Conservation (phyloP, 345 rosid genomes). For the Litchi chinensis region DNA sequence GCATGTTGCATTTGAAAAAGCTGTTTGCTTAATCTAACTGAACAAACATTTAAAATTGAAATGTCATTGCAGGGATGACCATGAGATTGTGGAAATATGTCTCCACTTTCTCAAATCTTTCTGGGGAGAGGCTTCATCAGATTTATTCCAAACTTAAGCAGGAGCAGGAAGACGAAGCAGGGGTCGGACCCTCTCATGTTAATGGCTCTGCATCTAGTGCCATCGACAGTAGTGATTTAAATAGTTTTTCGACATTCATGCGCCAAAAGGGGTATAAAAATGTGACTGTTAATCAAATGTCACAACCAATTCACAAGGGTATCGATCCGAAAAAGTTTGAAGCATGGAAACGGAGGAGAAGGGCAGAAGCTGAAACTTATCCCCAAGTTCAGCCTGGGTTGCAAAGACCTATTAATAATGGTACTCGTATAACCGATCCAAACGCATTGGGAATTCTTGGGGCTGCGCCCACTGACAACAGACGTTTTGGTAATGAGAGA, state of each 20-base stretch:
- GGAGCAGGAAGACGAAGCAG: slow-evolving; percentile 76
- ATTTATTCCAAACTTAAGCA: slow-evolving; percentile 88
- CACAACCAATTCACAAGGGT: slow-evolving; percentile 58
- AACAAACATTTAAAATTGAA: background rate
- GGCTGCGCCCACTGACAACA: slow-evolving; percentile 75
- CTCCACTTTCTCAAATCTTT: slow-evolving; percentile 86
- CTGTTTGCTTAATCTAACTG: background rate
- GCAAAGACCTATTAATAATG: slow-evolving; percentile 48
- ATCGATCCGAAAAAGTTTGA: slow-evolving; percentile 73
- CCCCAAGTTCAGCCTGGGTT: slow-evolving; percentile 44
- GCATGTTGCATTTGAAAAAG: background rate
- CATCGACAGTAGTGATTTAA: slow-evolving; percentile 45
- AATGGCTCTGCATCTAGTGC: slow-evolving; percentile 53
- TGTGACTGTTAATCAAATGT: slow-evolving; percentile 41
- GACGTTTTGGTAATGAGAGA: slow-evolving; percentile 53
- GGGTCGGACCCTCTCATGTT: slow-evolving; percentile 67
- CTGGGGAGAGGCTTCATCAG: slow-evolving; percentile 88
- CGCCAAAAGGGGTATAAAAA: slow-evolving; percentile 58
- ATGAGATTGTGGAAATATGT: slow-evolving; percentile 93
- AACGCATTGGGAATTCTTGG: slow-evolving; percentile 93
- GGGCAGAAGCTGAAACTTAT: slow-evolving; percentile 58
- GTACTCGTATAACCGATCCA: slow-evolving; percentile 53
- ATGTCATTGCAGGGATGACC: slow-evolving; percentile 69
- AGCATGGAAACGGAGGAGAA: slow-evolving; percentile 89
- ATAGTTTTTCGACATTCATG: slow-evolving; percentile 41